Conservation (phyloP, 441 rosid species). For the Pelargonium citronellum region DNA sequence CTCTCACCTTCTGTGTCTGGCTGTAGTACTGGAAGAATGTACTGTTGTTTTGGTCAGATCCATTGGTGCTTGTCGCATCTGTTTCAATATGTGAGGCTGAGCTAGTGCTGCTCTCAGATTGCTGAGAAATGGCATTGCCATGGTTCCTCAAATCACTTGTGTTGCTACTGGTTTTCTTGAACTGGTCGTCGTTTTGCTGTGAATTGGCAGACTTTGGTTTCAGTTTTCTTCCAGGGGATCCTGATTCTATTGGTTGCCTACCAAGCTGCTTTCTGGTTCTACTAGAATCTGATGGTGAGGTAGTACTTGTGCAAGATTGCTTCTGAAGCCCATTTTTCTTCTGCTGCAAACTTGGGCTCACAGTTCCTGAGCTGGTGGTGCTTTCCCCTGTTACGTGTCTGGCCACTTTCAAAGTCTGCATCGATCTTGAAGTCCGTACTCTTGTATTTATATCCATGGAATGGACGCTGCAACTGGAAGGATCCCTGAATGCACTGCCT, state of each 20-base stretch:
- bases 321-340: conserved; percentile 48
- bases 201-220: conserved; percentile 32
- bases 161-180: conserved; percentile 43
- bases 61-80: conserved; percentile 60
- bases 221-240: conserved; percentile 37
- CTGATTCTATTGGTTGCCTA: conserved; percentile 43
- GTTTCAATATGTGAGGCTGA: conserved; percentile 46
- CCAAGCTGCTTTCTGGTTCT: conserved; percentile 39
- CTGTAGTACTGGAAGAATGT: conserved; percentile 30
- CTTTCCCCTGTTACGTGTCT: conserved; percentile 27
- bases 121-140: conserved; percentile 37
- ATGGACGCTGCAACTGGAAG: conserved; percentile 27
- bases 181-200: conserved; percentile 43
- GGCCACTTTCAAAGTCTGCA: conserved; percentile 33
- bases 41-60: conserved; percentile 32
- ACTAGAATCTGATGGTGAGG: conserved; percentile 41
- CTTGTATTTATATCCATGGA: conserved; percentile 31
- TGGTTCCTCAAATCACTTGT: conserved; percentile 42
- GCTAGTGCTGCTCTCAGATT: conserved; percentile 55
- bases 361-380: conserved; percentile 32
- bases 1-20: conserved; percentile 40
- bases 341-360: conserved; percentile 44
- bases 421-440: conserved; percentile 24
- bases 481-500: conserved; percentile 31
- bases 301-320: conserved; percentile 32